Base-by-base conservation (phyloP, 2,329 filamentous ascomycete species). In the Claviceps sorghi region DNA sequence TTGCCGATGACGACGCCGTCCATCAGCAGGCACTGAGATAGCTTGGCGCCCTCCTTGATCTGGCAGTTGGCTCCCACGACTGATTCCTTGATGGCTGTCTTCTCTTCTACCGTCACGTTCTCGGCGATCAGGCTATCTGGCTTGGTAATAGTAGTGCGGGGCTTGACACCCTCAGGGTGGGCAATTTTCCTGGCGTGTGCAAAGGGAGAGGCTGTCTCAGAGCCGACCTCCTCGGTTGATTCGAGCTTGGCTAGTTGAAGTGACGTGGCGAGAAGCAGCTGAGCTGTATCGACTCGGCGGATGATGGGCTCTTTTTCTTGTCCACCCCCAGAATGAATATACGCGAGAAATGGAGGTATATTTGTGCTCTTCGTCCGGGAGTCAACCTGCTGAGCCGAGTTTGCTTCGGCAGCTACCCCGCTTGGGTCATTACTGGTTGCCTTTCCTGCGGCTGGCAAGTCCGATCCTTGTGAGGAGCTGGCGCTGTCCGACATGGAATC, bases 1-100 rank as follows among this genome's bases (percentile, higher is more conserved):
- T 88, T 86, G 15, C 88, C 90, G 13, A 98, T 77, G 8, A 87
- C 82, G 0, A 87, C 90, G 3, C 88, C 88, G 55, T 97, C 91
- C 88, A 97, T 96, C 21, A 97, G 71, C 48, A 97, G 69, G 67
- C 91, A 97, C 57, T 90, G 80, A n/a, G 82, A 83, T 45, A 98
- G 70, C 58, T 90, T 86, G 32, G 86, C 88, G n/a, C 89, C 88
- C 59, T 84, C 82, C 56, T 83, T 82, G 57, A 98, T 91, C 60
- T 86, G 84, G 65, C 88, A 95, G 60, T 88, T 88, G 4, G 87
- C 81, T 2, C 93, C 93, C 42, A 98, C 80, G 32, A 96, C 88
- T 40, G 77, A 85, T 67, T 95, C 88, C 67, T 95, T 96, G 69
- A 98, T 86, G n/a, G 89, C 85, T 26, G 82, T 84, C 65, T 91